Conservation (phyloP, 495 filamentous ascomycete species). For the Lophiostoma macrostomum region DNA sequence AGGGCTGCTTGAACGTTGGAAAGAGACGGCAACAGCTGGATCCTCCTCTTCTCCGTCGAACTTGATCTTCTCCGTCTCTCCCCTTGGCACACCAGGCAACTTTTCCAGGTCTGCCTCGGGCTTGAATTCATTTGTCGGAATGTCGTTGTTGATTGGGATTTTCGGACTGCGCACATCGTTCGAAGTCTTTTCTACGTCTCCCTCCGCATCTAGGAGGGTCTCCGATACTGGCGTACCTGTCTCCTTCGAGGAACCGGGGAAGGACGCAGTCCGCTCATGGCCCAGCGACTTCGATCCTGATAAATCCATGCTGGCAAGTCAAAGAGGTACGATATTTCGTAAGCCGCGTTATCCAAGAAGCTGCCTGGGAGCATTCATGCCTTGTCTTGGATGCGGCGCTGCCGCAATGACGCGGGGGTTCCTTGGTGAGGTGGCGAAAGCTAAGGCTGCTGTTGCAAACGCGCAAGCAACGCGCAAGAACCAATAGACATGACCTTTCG, state of each 20-base stretch:
- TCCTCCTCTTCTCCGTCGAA: conserved; percentile 62
- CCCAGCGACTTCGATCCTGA: conserved; percentile 4
- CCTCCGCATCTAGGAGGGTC: conserved; percentile 5
- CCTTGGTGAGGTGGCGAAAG: too few species aligned
- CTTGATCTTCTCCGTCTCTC: conserved; percentile 30
- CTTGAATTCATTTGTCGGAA: conserved; percentile 17
- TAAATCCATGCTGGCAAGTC: conserved; percentile 5
- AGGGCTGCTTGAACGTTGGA: conserved; percentile 60
- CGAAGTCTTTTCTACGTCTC: conserved; percentile 9
- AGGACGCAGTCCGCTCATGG: conserved; percentile 12
- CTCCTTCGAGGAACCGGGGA: background rate
- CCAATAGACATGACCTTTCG: too few species aligned
- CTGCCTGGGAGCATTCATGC: background rate
- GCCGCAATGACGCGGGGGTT: too few species aligned
- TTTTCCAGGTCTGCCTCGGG: conserved; percentile 25
- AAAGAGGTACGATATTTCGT: background rate
- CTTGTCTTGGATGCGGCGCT: background rate
- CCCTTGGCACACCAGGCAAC: conserved; percentile 19
- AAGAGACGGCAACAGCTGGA: conserved; percentile 59
- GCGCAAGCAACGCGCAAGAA: too few species aligned
- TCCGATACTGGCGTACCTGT: conserved; percentile 9
- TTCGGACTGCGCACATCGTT: background rate
- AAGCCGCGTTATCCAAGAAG: background rate
- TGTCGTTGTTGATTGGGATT: conserved; percentile 12
- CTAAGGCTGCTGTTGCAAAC: too few species aligned